These are phyloP conservation scores for Colletotrichum shisoi DNA, from an alignment of 2,329 filamentous ascomycete genomes.

Conservation along the genomic window DNA sequence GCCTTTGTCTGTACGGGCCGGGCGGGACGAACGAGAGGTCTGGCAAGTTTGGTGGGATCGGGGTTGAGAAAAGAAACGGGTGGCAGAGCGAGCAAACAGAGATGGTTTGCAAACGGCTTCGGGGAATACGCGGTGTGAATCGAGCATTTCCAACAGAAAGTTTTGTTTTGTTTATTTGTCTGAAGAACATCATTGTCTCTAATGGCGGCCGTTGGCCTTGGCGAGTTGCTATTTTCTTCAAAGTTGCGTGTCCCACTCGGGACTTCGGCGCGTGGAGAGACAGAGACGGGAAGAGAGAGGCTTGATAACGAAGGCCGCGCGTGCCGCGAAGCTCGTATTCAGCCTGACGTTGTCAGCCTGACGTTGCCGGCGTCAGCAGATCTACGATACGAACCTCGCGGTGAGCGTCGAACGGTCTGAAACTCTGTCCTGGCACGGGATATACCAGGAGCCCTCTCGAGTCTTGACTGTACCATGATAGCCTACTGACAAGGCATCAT, in stretches of 20 bases:
- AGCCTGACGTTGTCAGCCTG: background rate
- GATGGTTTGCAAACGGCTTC: background rate
- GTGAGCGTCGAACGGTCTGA: background rate
- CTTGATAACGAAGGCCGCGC: background rate
- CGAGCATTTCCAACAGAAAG: background rate
- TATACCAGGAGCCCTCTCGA: background rate
- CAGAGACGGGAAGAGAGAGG: background rate
- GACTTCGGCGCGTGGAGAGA: background rate
- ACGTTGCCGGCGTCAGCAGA: background rate
- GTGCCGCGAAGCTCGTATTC: background rate
- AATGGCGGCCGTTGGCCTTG: background rate
- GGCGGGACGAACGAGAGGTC: background rate
- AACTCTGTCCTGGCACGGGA: background rate
- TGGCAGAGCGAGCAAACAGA: background rate
- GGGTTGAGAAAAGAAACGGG: background rate
- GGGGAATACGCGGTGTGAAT: background rate
- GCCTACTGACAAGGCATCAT: too few species aligned
- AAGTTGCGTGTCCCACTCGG: background rate
- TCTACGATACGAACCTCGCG: background rate
- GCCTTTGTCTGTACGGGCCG: background rate
- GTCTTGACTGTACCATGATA: too few species aligned
- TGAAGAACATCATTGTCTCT: too few species aligned
- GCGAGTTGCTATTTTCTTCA: background rate
- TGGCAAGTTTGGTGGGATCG: background rate
- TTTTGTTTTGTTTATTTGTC: background rate